Conservation (phyloP, 345 rosid species). For the Pistacia vera region DNA sequence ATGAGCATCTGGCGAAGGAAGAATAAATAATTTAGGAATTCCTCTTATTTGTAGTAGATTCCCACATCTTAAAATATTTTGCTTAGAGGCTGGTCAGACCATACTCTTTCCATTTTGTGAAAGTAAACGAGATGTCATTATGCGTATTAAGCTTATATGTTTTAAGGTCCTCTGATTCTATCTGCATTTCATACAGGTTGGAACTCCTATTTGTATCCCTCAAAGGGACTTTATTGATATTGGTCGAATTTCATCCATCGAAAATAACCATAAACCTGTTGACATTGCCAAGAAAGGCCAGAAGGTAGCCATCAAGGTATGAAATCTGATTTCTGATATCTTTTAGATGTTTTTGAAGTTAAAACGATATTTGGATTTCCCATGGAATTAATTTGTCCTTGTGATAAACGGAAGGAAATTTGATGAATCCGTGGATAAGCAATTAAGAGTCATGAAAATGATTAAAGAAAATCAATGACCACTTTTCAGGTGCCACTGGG, state of each 20-base stretch:
- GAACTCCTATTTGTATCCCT: conserved; percentile 92
- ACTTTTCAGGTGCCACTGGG: background rate
- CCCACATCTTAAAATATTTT: background rate
- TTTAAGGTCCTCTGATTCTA: conserved; percentile 2
- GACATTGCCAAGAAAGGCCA: conserved; percentile 81
- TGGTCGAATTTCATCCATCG: conserved; percentile 86
- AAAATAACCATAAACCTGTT: conserved; percentile 73
- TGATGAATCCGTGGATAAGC: background rate
- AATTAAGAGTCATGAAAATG: background rate
- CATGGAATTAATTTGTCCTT: background rate
- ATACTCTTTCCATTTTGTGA: background rate
- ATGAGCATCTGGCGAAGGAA: background rate
- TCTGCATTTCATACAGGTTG: conserved; percentile 51
- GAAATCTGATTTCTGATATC: background rate
- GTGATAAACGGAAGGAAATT: background rate
- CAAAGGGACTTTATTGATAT: conserved; percentile 75
- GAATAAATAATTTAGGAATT: background rate
- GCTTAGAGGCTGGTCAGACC: background rate
- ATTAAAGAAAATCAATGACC: background rate
- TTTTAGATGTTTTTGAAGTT: background rate
- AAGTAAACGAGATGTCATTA: background rate
- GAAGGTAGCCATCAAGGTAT: conserved; percentile 89
- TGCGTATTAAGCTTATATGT: background rate
- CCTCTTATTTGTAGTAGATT: background rate
- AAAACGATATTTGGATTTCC: background rate